Evolutionary conservation across 139 green algal genomes (phyloP).

Genomic region (Chlorella vulgaris): DNA sequence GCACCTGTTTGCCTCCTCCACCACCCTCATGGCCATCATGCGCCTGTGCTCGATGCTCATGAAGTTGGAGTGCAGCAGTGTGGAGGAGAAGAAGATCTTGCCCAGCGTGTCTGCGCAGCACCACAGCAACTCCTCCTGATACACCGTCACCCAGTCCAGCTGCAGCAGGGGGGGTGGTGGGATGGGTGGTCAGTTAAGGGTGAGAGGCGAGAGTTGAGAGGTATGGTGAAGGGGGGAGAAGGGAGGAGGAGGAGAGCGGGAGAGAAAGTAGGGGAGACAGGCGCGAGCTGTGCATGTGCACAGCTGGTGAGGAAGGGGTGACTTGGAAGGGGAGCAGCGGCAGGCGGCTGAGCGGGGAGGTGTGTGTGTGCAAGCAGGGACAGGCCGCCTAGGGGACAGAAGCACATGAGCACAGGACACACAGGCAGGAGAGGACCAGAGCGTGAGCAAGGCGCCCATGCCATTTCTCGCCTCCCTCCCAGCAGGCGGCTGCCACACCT

Average conservation of each 20-base stretch:
- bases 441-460: too few relatives aligned
- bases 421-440: too few relatives aligned
- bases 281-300: too few relatives aligned
- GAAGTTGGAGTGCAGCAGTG: slow-evolving; percentile 47
- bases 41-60: slow-evolving; percentile 45
- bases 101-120: slow-evolving; percentile 34
- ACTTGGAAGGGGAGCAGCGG: too few relatives aligned
- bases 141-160: slow-evolving; percentile 21
- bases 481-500: too few relatives aligned
- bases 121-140: slow-evolving; percentile 42
- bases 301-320: too few relatives aligned
- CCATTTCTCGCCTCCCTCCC: too few relatives aligned
- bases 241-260: neutral
- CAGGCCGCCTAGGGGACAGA: too few relatives aligned
- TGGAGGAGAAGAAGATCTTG: slow-evolving; percentile 52
- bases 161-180: neutral
- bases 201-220: neutral
- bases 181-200: neutral
- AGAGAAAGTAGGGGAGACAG: too few relatives aligned
- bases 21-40: slow-evolving; percentile 41
- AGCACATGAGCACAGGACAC: too few relatives aligned
- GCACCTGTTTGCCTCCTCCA: slow-evolving; percentile 47
- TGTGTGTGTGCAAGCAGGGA: too few relatives aligned
- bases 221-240: neutral
- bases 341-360: too few relatives aligned